Evolutionary conservation across 1,284 basidiomycete genomes (phyloP), one percentile per base, ranked within the genome.

Genomic region (Trametes pubescens): DNA sequence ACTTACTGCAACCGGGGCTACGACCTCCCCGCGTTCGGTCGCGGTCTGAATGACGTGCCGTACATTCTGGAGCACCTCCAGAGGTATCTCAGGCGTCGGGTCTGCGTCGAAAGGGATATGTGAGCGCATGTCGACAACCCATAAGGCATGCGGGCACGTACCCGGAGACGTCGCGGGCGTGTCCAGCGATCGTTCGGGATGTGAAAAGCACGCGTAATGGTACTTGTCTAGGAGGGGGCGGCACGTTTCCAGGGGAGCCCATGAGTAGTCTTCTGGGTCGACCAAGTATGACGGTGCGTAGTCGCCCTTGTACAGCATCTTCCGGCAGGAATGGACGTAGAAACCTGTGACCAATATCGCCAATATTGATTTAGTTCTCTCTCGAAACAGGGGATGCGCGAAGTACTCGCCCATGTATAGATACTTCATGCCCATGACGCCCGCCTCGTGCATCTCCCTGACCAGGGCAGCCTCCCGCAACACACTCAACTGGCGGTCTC

Each of bases 271-370:
- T 73, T 91, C 92, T 87, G 96, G 94, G 77, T 99, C 97, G 14
- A 91, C 87, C 8, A 99, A 83, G 72, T 87, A 94, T 5, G 94
- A 96, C 0, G 98, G 97, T 0, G 81, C 75, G 70, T 96, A 99
- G 59, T 97, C 93, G 26, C 90, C 95, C 77, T 99, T 99, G 80
- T 99, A 99, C 64, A 85, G 84, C 98, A 99, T 99, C 79, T 99
- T 99, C 59, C 82, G 86, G 72, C 96, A 99, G 0, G 90, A 89
- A 69, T 97, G 86, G 56, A 98, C 92, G 29, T 32, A 32, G 29
- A 32, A 32, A n/a, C n/a, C n/a, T n/a, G n/a, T n/a, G n/a, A n/a
- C n/a, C n/a, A n/a, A n/a, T n/a, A n/a, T n/a, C n/a, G n/a, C n/a
- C n/a, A n/a, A n/a, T n/a, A n/a, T n/a, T n/a, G n/a, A n/a, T n/a